Conservation (phyloP, 1,139 yeast species). For the Meyerozyma sp. region DNA sequence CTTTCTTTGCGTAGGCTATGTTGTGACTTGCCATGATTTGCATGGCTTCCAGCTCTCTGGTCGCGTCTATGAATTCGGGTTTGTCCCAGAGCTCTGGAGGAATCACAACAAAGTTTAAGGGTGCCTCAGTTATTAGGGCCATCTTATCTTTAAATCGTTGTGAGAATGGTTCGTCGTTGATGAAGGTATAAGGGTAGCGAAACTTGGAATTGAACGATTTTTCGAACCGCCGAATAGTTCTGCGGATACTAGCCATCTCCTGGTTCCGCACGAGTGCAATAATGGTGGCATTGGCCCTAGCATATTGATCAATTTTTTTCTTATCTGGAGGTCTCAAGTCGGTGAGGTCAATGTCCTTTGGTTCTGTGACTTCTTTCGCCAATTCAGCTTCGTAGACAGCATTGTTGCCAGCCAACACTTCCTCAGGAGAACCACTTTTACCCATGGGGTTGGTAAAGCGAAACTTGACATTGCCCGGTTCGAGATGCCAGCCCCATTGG, state of each 20-base stretch:
- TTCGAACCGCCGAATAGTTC: slow-evolving; percentile 57
- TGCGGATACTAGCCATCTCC: slow-evolving; percentile 46
- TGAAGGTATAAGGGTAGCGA: slow-evolving; percentile 73
- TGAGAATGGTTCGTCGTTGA: slow-evolving; percentile 66
- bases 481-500: slow-evolving; percentile 10
- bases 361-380: slow-evolving; percentile 35
- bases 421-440: slow-evolving; percentile 22
- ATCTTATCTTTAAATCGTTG: slow-evolving; percentile 48
- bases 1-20: slow-evolving; percentile 58
- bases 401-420: slow-evolving; percentile 29
- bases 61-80: slow-evolving; percentile 51
- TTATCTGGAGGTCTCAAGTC: slow-evolving; percentile 28
- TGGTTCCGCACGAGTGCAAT: slow-evolving; percentile 64
- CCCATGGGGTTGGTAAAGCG: slow-evolving; percentile 25
- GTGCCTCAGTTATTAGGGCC: slow-evolving; percentile 38
- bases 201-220: slow-evolving; percentile 60
- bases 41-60: slow-evolving; percentile 35
- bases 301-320: slow-evolving; percentile 18
- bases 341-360: slow-evolving; percentile 40
- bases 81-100: slow-evolving; percentile 57
- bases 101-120: slow-evolving; percentile 54
- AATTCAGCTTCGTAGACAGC: slow-evolving; percentile 28
- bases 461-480: slow-evolving; percentile 26
- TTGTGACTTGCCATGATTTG: slow-evolving; percentile 34
- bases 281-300: slow-evolving; percentile 67